phyloP scores from a whole-genome alignment of 257 asterid genomes.

The Sherardia arvensis region DNA sequence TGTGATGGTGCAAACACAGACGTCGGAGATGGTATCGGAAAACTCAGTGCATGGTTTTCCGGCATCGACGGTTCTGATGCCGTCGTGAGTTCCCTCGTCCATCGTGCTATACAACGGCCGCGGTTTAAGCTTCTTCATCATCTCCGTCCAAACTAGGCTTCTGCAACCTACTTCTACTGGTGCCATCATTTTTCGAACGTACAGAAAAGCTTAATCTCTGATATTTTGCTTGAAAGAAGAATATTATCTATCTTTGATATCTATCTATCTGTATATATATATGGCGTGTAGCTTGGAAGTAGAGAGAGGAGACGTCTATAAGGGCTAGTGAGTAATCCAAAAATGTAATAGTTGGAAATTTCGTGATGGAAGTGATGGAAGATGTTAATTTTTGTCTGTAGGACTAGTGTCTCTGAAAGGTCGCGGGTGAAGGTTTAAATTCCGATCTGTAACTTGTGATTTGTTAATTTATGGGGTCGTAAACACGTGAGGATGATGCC shows the following conservation, averaged over 20 bases:
- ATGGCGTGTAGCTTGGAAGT: not conserved
- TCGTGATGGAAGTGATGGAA: not conserved
- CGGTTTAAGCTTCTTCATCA: constrained; percentile 14
- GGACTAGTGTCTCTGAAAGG: not conserved
- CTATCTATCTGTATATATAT: too few relatives aligned
- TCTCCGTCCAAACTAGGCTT: constrained; percentile 15
- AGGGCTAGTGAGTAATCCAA: not conserved
- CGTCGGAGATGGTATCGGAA: constrained; percentile 31
- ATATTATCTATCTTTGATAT: too few relatives aligned
- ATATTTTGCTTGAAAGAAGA: too few relatives aligned
- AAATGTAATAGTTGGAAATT: not conserved
- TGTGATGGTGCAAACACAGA: constrained; percentile 53
- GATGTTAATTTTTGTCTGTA: too few relatives aligned
- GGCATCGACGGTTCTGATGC: constrained; percentile 41
- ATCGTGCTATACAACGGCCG: constrained; percentile 14
- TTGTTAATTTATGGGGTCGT: not conserved
- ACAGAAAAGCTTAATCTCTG: not conserved
- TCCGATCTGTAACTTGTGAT: not conserved
- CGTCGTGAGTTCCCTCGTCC: constrained; percentile 38
- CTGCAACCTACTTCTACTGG: not conserved
- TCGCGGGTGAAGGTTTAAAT: not conserved
- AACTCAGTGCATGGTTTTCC: constrained; percentile 25
- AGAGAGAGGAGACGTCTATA: not conserved
- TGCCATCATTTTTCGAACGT: constrained; percentile 10
- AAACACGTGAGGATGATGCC: not conserved